Base-by-base conservation (phyloP, 23 red algal genomes). In the Agarophyton chilense region DNA sequence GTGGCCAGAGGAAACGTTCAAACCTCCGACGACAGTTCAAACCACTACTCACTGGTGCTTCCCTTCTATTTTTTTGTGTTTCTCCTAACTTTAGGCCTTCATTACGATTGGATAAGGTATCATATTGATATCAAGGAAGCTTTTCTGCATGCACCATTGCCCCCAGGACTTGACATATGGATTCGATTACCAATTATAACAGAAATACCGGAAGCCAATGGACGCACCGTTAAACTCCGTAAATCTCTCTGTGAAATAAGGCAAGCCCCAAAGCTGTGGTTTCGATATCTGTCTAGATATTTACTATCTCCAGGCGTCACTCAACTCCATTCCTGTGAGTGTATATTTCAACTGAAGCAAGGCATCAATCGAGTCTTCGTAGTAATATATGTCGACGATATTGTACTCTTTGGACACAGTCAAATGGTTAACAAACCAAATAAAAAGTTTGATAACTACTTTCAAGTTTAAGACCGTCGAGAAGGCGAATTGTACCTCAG, bases 211-310 rank as follows among this genome's bases (percentile, higher is more conserved):
- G 42, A 45, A 24, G 63, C 41, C 2, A 13, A 26, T 52, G 63
- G 63, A 72, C 39, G 82, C 22, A 29, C 50, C 8, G 58, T 74
- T 9, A 72, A 86, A 68, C 49, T 86, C 2, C 25, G 8, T 17
- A 73, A 72, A 45, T 86, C 82, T 25, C 82, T 72, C 9, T 86
- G 72, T 26, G 63, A 62, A 54, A 60, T 86, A 10, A 61, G 82
- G 10, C 82, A 86, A 56, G 82, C 82, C 0, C 63, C 63, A 12
- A 47, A 60, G 42, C 61, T 72, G 7, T 86, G 39, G 0, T 73
- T 52, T 52, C 0, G 40, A 26, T 71, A 50, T 56, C 56, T 31
- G 10, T 61, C 56, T 28, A 2, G 1, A 1, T 31, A 26, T 61
- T 24, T 61, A 0, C 1, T 6, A 7, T 61, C 25, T 25, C 5